Evolutionary conservation across 306 rosid species (phyloP).

Genomic region (Cucumis cinereus): DNA sequence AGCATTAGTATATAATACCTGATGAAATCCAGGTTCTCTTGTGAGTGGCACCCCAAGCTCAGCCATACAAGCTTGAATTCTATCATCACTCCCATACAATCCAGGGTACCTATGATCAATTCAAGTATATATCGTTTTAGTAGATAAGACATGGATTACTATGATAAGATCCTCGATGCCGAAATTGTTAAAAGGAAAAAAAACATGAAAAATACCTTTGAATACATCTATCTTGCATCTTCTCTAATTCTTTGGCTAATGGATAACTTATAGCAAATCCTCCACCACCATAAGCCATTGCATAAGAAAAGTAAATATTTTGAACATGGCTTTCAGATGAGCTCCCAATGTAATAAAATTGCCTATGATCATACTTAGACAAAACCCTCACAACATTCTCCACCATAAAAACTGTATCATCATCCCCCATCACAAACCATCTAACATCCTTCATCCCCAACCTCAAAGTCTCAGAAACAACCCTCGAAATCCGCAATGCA

Average conservation of each 20-base stretch:
- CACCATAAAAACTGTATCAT: conserved; percentile 69
- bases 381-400: conserved; percentile 61
- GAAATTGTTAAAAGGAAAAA: not conserved
- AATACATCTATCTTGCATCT: conserved; percentile 80
- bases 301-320: conserved; percentile 71
- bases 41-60: conserved; percentile 91
- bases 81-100: conserved; percentile 81
- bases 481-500: conserved; percentile 75
- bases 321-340: conserved; percentile 86
- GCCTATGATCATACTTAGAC: conserved; percentile 57
- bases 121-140: not conserved
- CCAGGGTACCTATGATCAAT: conserved; percentile 24
- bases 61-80: conserved; percentile 94
- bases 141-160: not conserved
- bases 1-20: too few relatives aligned
- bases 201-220: conserved; percentile 24
- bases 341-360: conserved; percentile 71
- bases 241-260: conserved; percentile 56
- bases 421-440: conserved; percentile 95
- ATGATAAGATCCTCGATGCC: not conserved
- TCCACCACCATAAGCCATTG: conserved; percentile 89
- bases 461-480: conserved; percentile 66
- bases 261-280: conserved; percentile 95
- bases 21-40: conserved; percentile 81
- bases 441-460: conserved; percentile 80